phyloP scores from a whole-genome alignment of 768 basidiomycete species.

The Gloeopeniophorella convolvens region DNA sequence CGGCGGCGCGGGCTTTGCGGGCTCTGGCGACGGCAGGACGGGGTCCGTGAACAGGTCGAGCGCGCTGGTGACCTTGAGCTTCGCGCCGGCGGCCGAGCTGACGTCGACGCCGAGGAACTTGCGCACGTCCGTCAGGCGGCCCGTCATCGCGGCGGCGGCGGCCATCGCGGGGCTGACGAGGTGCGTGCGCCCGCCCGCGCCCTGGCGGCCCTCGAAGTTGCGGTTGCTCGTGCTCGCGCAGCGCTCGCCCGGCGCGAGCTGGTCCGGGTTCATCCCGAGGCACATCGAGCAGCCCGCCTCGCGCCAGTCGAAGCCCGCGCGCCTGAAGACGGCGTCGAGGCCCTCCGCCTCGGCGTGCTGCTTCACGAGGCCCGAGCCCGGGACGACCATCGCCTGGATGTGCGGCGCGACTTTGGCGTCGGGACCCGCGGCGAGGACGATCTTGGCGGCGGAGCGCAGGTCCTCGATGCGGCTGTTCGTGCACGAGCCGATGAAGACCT shows the following conservation, averaged over 20 bases:
- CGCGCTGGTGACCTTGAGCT: conserved; percentile 64
- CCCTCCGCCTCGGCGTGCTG: conserved; percentile 62
- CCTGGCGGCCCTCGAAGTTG: conserved; percentile 60
- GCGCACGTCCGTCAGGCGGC: conserved; percentile 52
- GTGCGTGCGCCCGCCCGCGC: conserved; percentile 57
- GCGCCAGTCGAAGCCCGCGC: conserved; percentile 63
- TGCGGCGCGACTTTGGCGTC: conserved; percentile 45
- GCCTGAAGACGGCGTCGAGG: conserved; percentile 54
- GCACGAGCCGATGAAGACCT: conserved; percentile 64
- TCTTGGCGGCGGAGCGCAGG: conserved; percentile 50
- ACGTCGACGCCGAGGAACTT: conserved; percentile 37
- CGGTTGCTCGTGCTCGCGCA: conserved; percentile 61
- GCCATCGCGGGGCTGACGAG: conserved; percentile 65
- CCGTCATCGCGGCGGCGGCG: conserved; percentile 55
- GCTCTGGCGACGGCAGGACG: conserved; percentile 34
- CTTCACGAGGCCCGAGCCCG: conserved; percentile 61
- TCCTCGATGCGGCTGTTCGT: conserved; percentile 66
- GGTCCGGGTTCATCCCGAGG: conserved; percentile 66
- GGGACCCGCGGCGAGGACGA: conserved; percentile 44
- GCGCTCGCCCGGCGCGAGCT: conserved; percentile 49
- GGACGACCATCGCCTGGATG: conserved; percentile 60
- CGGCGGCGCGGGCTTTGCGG: conserved; percentile 24
- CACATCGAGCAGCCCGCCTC: conserved; percentile 71
- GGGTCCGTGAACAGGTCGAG: conserved; percentile 74
- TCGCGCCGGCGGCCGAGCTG: conserved; percentile 30